Percentiles rank a stretch among this genome's conserved stretches.
Conservation (phyloP, 192 early-diverging fungal genomes). For the Gigaspora rosea region DNA sequence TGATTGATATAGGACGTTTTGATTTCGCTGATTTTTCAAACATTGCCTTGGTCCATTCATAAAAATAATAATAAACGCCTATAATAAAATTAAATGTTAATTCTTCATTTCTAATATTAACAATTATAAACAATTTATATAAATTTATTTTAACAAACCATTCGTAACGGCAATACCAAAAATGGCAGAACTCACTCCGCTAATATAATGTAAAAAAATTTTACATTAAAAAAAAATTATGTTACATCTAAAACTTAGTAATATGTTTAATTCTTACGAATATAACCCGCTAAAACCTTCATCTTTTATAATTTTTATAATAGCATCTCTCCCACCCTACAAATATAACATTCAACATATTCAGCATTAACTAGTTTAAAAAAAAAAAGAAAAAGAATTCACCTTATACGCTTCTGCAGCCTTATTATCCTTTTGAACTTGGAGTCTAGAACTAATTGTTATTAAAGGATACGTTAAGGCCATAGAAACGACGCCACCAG, state of each 20-base stretch:
- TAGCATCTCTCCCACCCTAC: conserved; percentile 68
- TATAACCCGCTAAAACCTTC: conserved; percentile 92
- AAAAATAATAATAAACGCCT: conserved; percentile 79
- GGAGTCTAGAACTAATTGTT: conserved; percentile 77
- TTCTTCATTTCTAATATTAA: neutral
- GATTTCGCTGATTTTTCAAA: conserved; percentile 68
- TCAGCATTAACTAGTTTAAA: neutral
- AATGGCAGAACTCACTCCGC: conserved; percentile 91
- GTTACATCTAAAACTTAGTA: too few relatives aligned
- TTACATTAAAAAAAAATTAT: too few relatives aligned
- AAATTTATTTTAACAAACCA: conserved; percentile 40
- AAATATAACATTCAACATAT: neutral
- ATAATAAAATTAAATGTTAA: neutral
- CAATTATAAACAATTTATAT: neutral
- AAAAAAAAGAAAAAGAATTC: conserved; percentile 8
- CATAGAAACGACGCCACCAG: conserved; percentile 91
- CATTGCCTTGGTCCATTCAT: conserved; percentile 83
- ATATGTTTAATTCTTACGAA: conserved; percentile 58
- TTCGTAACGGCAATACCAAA: conserved; percentile 98
- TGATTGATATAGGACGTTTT: conserved; percentile 70
- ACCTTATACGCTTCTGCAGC: conserved; percentile 67
- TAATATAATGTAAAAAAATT: conserved; percentile 34
- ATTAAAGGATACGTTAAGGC: conserved; percentile 89
- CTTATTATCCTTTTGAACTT: conserved; percentile 70
- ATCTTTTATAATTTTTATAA: conserved; percentile 84